Conservation (phyloP, 805 yeast genomes). For the Torulaspora delbrueckii region DNA sequence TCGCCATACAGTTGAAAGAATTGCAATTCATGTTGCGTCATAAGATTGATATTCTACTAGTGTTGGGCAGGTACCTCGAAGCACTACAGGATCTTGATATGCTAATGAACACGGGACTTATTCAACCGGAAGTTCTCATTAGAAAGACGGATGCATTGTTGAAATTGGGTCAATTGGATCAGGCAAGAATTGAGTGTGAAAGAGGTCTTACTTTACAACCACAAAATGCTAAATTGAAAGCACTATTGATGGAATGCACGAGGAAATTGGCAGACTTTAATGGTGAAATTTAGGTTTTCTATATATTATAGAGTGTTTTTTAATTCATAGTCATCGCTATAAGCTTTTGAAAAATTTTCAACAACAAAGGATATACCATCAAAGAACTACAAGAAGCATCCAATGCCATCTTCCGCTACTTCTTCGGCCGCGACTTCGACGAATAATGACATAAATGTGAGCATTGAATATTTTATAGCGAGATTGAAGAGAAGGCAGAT, state of each 20-base stretch:
- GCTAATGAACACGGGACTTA: constrained; percentile 53
- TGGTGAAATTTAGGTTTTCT: constrained; percentile 25
- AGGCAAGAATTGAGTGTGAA: constrained; percentile 62
- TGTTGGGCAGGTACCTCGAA: constrained; percentile 48
- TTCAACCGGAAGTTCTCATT: constrained; percentile 63
- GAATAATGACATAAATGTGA: constrained; percentile 37
- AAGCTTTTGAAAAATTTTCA: constrained; percentile 6
- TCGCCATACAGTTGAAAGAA: constrained; percentile 68
- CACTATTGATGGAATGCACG: constrained; percentile 24
- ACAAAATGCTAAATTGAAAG: constrained; percentile 38
- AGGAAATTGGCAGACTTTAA: constrained; percentile 30
- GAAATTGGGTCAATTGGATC: constrained; percentile 57
- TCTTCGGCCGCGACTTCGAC: constrained; percentile 7
- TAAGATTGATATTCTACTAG: constrained; percentile 63
- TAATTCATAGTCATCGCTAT: not conserved
- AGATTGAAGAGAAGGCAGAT: constrained; percentile 81
- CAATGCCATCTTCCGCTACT: constrained; percentile 11
- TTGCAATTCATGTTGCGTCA: constrained; percentile 60
- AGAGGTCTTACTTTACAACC: constrained; percentile 66
- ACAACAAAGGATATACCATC: not conserved
- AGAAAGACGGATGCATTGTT: constrained; percentile 62
- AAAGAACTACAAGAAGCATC: not conserved
- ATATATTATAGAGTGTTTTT: constrained; percentile 1
- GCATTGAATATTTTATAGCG: constrained; percentile 43
- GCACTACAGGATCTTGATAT: constrained; percentile 69